These are phyloP conservation scores for Rhododendron henanense DNA, from an alignment of 148 eudicot genomes.

Conservation along the genomic window DNA sequence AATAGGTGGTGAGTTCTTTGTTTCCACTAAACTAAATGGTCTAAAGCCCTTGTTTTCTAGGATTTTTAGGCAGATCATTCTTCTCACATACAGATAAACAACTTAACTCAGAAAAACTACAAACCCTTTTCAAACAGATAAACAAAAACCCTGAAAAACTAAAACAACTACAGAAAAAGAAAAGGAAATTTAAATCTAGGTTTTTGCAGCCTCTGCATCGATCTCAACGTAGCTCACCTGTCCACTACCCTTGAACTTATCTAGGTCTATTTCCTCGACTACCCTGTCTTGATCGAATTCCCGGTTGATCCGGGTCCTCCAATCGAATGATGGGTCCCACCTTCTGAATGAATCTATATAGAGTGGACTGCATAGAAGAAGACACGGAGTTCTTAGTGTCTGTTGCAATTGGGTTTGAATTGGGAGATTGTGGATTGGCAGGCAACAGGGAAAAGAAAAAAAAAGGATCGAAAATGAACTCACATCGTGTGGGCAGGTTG, in stretches of 20 bases:
- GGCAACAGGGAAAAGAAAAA: constrained; percentile 24
- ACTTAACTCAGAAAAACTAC: not conserved
- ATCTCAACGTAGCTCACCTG: not conserved
- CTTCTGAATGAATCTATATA: constrained; percentile 24
- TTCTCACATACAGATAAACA: no score
- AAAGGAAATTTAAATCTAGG: constrained; percentile 47
- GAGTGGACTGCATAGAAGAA: constrained; percentile 45
- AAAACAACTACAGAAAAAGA: not conserved
- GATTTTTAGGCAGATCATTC: no score
- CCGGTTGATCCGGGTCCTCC: constrained; percentile 1
- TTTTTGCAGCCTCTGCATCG: constrained; percentile 32
- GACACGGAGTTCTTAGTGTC: not conserved
- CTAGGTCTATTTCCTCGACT: constrained; percentile 17
- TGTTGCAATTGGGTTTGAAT: constrained; percentile 2
- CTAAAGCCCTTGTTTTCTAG: no score
- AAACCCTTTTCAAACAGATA: not conserved
- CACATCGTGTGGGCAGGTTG: no score
- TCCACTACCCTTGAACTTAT: constrained; percentile 20
- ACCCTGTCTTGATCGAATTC: constrained; percentile 4
- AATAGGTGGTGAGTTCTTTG: no score
- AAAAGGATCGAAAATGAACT: no score
- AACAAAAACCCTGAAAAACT: not conserved
- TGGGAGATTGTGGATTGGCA: constrained; percentile 26
- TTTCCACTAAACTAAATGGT: no score
- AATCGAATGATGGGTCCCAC: constrained; percentile 9